Percentiles rank a stretch among this genome's conserved stretches.
Conservation (phyloP, 176 grass and related monocot genomes). For the Oropetium thomaeum region DNA sequence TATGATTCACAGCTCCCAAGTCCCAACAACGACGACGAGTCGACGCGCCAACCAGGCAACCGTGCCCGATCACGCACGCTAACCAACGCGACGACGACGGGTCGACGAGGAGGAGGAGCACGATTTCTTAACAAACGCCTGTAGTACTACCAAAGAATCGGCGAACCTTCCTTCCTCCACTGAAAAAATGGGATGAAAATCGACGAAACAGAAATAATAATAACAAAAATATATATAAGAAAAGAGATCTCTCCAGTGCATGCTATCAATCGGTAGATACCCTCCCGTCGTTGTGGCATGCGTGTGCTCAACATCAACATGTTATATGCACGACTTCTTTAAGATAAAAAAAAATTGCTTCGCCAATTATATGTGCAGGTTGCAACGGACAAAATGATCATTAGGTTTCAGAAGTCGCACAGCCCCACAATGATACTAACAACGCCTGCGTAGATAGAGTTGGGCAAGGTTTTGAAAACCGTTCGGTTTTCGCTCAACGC, state of each 20-base stretch:
- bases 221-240: too few relatives aligned
- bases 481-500: too few relatives aligned
- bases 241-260: not conserved
- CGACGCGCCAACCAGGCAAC: not conserved
- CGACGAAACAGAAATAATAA: not conserved
- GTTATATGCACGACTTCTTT: not conserved
- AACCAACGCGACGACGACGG: not conserved
- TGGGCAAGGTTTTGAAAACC: too few relatives aligned
- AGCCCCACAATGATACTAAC: too few relatives aligned
- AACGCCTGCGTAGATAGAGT: too few relatives aligned
- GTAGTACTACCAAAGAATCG: not conserved
- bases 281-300: not conserved
- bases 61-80: not conserved
- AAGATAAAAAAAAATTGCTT: not conserved
- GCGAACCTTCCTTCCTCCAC: not conserved
- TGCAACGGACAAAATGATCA: not conserved
- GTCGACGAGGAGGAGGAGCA: not conserved
- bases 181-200: not conserved
- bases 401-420: not conserved
- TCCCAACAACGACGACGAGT: not conserved
- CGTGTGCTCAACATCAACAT: not conserved
- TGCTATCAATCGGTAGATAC: not conserved
- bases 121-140: slow-evolving; percentile 1
- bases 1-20: not conserved
- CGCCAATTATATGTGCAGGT: not conserved